phyloP scores from a whole-genome alignment of 495 filamentous ascomycete genomes.

The Aspergillus taichungensis region DNA sequence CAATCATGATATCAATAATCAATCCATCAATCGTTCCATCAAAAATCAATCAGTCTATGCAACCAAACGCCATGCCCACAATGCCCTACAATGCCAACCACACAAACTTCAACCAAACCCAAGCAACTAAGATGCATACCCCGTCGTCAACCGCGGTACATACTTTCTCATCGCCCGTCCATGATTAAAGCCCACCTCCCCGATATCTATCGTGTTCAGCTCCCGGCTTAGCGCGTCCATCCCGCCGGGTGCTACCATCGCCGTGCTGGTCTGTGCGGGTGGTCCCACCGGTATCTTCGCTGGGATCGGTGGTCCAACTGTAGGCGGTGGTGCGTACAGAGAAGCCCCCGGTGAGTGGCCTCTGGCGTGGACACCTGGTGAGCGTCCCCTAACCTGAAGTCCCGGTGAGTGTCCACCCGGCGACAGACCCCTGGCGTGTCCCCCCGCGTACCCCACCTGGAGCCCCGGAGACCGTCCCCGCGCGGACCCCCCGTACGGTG shows the following conservation, averaged over 20 bases:
- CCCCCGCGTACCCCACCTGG: too few relatives aligned
- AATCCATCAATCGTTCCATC: not conserved
- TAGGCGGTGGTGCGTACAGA: slow-evolving; percentile 24
- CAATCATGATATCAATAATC: not conserved
- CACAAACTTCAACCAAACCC: too few relatives aligned
- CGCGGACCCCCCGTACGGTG: too few relatives aligned
- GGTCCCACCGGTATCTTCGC: slow-evolving; percentile 60
- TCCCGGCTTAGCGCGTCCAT: slow-evolving; percentile 68
- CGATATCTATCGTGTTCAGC: slow-evolving; percentile 76
- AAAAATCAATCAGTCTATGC: too few relatives aligned
- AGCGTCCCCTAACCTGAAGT: not conserved
- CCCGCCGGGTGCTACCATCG: slow-evolving; percentile 29
- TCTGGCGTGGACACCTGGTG: slow-evolving; percentile 9
- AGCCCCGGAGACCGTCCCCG: too few relatives aligned
- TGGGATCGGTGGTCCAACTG: slow-evolving; percentile 55
- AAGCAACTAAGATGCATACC: slow-evolving; percentile 26
- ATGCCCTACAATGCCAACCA: not conserved
- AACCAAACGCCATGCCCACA: too few relatives aligned
- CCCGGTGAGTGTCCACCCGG: too few relatives aligned
- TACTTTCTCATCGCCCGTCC: slow-evolving; percentile 19
- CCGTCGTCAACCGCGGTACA: slow-evolving; percentile 11
- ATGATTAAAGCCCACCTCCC: slow-evolving; percentile 33
- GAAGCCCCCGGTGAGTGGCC: slow-evolving; percentile 26
- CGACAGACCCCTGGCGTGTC: too few relatives aligned
- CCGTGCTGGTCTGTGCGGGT: slow-evolving; percentile 19